A percentile compares a stretch with the other conserved stretches of the same genome.
These are phyloP conservation scores for Fusarium sp. DNA, from an alignment of 2,329 filamentous ascomycete species.

Conservation along the genomic window DNA sequence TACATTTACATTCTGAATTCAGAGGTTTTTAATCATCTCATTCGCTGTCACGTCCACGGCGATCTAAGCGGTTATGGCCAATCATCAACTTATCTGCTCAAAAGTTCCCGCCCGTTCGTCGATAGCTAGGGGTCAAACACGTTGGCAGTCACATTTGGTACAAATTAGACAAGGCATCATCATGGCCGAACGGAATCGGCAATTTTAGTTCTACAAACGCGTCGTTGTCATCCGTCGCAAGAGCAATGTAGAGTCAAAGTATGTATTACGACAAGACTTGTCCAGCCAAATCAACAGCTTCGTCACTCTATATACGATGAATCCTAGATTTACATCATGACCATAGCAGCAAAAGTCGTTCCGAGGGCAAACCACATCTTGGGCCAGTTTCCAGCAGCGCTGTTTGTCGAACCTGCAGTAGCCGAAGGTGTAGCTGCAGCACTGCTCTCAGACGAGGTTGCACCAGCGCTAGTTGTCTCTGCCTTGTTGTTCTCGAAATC, in stretches of 20 bases:
- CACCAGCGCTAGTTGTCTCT: not conserved
- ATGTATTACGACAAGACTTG: not conserved
- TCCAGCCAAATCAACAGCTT: not conserved
- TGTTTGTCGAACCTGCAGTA: not conserved
- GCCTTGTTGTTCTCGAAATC: slow-evolving; percentile 23
- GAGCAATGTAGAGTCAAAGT: not conserved
- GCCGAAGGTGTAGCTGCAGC: slow-evolving; percentile 1
- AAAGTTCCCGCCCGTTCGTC: fast-evolving
- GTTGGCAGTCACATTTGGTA: not conserved
- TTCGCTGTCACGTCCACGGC: too few species aligned
- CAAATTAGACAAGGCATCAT: not conserved
- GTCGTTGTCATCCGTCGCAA: fast-evolving
- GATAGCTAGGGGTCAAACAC: not conserved
- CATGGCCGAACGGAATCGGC: fast-evolving
- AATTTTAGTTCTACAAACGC: too few species aligned
- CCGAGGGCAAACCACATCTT: slow-evolving; percentile 14
- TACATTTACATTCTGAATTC: not conserved
- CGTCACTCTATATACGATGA: fast-evolving
- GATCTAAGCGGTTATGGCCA: fast-evolving
- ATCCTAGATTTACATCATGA: not conserved
- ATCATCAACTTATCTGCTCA: not conserved
- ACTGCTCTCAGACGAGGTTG: not conserved
- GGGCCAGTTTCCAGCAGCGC: slow-evolving; percentile 6
- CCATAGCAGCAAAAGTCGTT: not conserved
- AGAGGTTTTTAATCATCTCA: not conserved